Evolutionary conservation across 768 basidiomycete genomes (phyloP).

Genomic region (Saitozyma podzolica): DNA sequence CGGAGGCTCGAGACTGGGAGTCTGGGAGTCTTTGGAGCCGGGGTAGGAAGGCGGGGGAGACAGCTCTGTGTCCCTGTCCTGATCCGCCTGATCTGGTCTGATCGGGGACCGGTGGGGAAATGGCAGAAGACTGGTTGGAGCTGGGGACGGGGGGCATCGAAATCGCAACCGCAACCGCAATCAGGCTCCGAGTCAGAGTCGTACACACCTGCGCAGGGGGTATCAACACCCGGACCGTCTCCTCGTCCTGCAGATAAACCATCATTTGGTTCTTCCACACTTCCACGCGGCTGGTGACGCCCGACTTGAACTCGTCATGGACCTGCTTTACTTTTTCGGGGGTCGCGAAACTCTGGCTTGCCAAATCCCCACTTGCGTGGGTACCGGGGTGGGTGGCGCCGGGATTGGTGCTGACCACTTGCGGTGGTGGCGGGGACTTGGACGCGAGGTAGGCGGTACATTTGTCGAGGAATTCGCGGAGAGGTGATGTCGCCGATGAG

Average conservation of each 20-base stretch:
- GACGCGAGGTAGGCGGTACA: constrained; percentile 54
- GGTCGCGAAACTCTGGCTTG: constrained; percentile 59
- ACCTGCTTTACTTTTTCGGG: constrained; percentile 58
- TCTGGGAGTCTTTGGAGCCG: no score
- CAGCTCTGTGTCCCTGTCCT: no score
- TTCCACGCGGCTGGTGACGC: constrained; percentile 58
- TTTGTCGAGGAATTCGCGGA: constrained; percentile 66
- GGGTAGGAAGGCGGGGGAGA: no score
- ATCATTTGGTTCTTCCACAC: constrained; percentile 61
- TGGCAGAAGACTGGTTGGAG: no score
- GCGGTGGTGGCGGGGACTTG: not conserved
- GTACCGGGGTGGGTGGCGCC: constrained; percentile 1
- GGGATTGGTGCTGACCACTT: not conserved
- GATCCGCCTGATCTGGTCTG: no score
- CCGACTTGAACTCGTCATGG: constrained; percentile 59
- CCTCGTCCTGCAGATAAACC: constrained; percentile 76
- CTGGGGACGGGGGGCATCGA: no score
- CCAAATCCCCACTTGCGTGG: constrained; percentile 37
- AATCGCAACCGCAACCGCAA: no score
- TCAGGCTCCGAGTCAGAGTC: not conserved
- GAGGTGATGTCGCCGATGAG: constrained; percentile 61
- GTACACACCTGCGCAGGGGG: constrained; percentile 61
- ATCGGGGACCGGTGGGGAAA: no score
- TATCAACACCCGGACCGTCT: constrained; percentile 75
- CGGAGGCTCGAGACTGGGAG: not conserved